Percentiles rank a stretch among this genome's conserved stretches.
Evolutionary conservation across 2,329 filamentous ascomycete genomes (phyloP).

Genomic region (Lasiodiplodia citricola): DNA sequence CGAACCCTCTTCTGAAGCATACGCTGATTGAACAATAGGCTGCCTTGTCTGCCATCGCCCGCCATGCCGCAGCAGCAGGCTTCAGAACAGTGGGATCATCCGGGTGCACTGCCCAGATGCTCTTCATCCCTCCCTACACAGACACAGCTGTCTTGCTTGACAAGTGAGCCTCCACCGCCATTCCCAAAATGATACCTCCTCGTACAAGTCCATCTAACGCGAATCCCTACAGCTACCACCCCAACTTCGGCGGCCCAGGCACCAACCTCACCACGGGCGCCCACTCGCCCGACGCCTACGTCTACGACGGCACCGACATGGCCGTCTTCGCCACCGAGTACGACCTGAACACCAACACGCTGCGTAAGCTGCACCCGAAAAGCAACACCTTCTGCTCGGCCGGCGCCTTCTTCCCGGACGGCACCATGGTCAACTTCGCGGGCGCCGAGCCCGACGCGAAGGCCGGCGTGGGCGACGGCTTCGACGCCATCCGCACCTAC

Average conservation of each 20-base stretch:
- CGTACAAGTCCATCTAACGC: not conserved
- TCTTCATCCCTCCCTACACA: slow-evolving; percentile 28
- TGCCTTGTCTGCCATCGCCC: slow-evolving; percentile 4
- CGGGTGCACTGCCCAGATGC: slow-evolving; percentile 29
- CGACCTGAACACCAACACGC: slow-evolving; percentile 24
- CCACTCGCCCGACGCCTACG: slow-evolving; percentile 25
- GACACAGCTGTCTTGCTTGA: slow-evolving; percentile 30
- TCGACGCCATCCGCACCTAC: slow-evolving; percentile 28
- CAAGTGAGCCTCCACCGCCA: slow-evolving; percentile 22
- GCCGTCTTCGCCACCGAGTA: slow-evolving; percentile 29
- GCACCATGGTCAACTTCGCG: slow-evolving; percentile 28
- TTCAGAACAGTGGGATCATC: slow-evolving; percentile 30
- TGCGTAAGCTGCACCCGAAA: slow-evolving; percentile 28
- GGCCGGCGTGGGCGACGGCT: slow-evolving; percentile 25
- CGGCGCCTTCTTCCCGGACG: slow-evolving; percentile 29
- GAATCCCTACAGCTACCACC: slow-evolving; percentile 23
- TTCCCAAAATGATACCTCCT: not conserved
- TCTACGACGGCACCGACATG: slow-evolving; percentile 24
- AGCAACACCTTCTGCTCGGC: slow-evolving; percentile 30
- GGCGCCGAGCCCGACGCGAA: slow-evolving; percentile 28
- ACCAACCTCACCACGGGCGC: slow-evolving; percentile 27
- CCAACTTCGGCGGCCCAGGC: slow-evolving; percentile 29
- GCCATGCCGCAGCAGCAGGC: slow-evolving; percentile 22
- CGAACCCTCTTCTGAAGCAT: not conserved
- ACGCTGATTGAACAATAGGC: not conserved